Evolutionary conservation across 2,329 filamentous ascomycete species (phyloP), one percentile per base, ranked within the genome.

Genomic region (Fusarium sp.): DNA sequence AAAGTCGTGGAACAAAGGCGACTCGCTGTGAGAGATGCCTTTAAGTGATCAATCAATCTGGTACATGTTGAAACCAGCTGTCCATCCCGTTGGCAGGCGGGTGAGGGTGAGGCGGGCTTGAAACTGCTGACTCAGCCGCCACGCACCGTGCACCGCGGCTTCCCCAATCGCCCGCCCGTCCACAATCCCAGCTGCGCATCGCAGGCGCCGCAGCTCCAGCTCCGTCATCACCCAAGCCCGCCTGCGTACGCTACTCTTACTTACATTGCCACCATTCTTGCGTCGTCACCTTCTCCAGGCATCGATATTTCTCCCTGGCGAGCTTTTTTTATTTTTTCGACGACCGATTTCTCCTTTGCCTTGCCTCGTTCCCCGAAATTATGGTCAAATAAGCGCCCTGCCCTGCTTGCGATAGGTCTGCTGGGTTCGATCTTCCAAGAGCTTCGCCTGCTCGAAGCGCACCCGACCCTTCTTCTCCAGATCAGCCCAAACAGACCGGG

Each of bases 231-330:
- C 33, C 54, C 56, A 55, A 49, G 44, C 44, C 44, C 9, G 58
- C 60, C 69, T 75, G 62, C 71, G 73, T 75, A 71, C 74, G 67
- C 70, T 61, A 62, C 31, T 36, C 40, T 38, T 53, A 50, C 50
- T 64, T 34, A 55, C 58, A 58, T 73, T 50, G 66, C 66, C 67
- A 72, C 65, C 57, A 67, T 46, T 44, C 20, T 49, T 62, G 57
- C 69, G 58, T 69, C 61, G 58, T 67, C 63, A 66, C n/a, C 38
- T 34, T 63, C 61, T 38, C 18, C 56, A 58, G 58, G 58, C 70
- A 61, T 58, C 51, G 61, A 34, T 23, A 54, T 20, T 61, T 33
- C 3, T 49, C 16, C 14, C 44, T 51, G 40, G 11, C 33, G 50
- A 46, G 23, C 44, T 25, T 11, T 20, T 49, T 56, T 9, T 27